Evolutionary conservation across 352 stramenopile genomes (phyloP).

Genomic region (Phytopythium kandeliae): DNA sequence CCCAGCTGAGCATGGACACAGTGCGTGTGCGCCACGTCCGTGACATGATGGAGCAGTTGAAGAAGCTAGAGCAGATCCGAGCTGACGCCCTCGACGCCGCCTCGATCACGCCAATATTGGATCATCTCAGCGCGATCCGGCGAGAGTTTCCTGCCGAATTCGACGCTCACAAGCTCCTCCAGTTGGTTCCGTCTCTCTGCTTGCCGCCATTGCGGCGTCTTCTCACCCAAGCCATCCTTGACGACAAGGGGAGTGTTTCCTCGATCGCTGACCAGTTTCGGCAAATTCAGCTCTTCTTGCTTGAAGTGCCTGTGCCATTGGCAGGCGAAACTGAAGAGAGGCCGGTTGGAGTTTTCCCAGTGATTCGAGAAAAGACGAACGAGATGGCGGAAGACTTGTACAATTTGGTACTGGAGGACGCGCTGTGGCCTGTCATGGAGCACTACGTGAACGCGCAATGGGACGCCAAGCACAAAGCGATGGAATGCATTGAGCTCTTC

Average conservation of each 20-base stretch:
- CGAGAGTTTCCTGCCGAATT: conserved; percentile 56
- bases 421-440: conserved; percentile 58
- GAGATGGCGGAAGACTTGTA: conserved; percentile 58
- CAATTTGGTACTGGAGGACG: conserved; percentile 75
- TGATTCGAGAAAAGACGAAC: conserved; percentile 62
- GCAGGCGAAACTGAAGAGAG: conserved; percentile 1
- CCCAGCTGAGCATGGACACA: conserved; percentile 52
- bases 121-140: conserved; percentile 36
- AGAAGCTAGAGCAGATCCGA: conserved; percentile 28
- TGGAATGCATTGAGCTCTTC: conserved; percentile 36
- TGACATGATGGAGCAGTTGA: conserved; percentile 37
- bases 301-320: conserved; percentile 24
- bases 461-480: conserved; percentile 31
- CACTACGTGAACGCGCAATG: conserved; percentile 70
- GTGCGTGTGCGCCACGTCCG: conserved; percentile 46
- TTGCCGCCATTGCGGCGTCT: conserved; percentile 52
- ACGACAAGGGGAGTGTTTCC: conserved; percentile 18
- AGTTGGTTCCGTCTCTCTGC: conserved; percentile 63
- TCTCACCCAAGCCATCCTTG: conserved; percentile 31
- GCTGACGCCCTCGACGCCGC: conserved; percentile 25
- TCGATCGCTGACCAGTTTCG: conserved; percentile 41
- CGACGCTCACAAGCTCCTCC: conserved; percentile 63
- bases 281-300: conserved; percentile 53
- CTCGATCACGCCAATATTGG: conserved; percentile 36
- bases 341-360: conserved; percentile 36